Base-by-base conservation (phyloP, 1,139 yeast species). In the Magnusiomyces paraingens region DNA sequence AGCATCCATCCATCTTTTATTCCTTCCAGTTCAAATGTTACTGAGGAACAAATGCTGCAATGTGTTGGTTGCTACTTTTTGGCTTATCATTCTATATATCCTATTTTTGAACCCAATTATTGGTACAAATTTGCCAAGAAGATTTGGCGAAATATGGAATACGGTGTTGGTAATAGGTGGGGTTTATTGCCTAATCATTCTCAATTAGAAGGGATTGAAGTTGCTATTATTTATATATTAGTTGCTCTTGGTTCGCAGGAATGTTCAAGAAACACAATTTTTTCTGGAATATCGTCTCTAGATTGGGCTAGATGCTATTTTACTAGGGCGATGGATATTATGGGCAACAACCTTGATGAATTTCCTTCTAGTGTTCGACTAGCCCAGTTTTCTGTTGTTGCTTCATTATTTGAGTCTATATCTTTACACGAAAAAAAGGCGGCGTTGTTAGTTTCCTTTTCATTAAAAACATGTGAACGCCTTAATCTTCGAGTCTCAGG, bases 1-100 rank as follows among this genome's bases (percentile, higher is more conserved):
- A 36, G 17, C 2, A 20, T 42, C 26, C 40, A 29, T n/a, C 26
- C 51, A 12, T 18, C 32, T 12, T n/a, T 41, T n/a, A 29, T 40
- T 21, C 20, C 49, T 11, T 12, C 39, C 12, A 40, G 21, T 3
- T 26, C 22, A 6, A 52, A 36, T 20, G 51, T 61, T 15, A 62
- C 64, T 21, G 64, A 61, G 49, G 64, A 61, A 49, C 64, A 61
- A 49, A 61, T 62, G 62, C 53, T 61, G 39, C 59, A 58, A 52
- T 57, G 60, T 32, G 45, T 62, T 38, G 54, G 56, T 11, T 54
- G 57, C 40, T 63, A 54, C 50, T 54, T 54, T 51, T 45, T 52
- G 26, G 49, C 61, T 8, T 60, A 58, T 43, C 61, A 62, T 39
- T 53, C 54, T 2, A 50, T 56, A 18, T 49, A 56, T 17, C 64